phyloP scores from a whole-genome alignment of 768 basidiomycete genomes.

The Boletus sensibilis region DNA sequence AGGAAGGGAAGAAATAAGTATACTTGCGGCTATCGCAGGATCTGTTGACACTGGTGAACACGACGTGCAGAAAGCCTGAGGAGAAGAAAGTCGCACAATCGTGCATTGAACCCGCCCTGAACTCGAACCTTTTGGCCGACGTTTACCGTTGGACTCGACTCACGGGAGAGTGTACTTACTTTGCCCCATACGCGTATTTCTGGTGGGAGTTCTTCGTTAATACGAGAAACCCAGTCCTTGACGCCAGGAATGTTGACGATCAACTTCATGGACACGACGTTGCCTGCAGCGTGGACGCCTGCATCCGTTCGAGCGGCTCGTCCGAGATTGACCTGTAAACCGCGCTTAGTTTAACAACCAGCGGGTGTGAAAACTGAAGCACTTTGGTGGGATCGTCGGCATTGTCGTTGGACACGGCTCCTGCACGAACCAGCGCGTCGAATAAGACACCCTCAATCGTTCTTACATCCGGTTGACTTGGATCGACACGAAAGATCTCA shows the following conservation, averaged over 20 bases:
- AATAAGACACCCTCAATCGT: conserved; percentile 94
- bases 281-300: conserved; percentile 96
- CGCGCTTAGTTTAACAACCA: neutral
- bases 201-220: conserved; percentile 88
- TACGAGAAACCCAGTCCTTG: conserved; percentile 61
- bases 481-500: neutral
- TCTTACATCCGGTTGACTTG: conserved; percentile 62
- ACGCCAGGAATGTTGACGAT: conserved; percentile 75
- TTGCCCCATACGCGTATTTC: conserved; percentile 93
- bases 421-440: conserved; percentile 81
- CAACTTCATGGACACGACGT: conserved; percentile 89
- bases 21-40: conserved; percentile 95
- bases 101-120: conserved; percentile 81
- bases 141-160: neutral
- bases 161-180: conserved; percentile 42
- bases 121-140: conserved; percentile 51
- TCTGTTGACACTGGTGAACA: conserved; percentile 38
- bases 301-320: conserved; percentile 96
- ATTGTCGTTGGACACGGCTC: conserved; percentile 94
- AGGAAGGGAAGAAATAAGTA: conserved; percentile 95
- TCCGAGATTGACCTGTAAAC: conserved; percentile 69
- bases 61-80: neutral
- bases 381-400: conserved; percentile 89
- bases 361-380: neutral
- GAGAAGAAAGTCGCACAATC: conserved; percentile 46